Evolutionary conservation across 2,329 filamentous ascomycete genomes (phyloP), one percentile per base, ranked within the genome.

Genomic region (Claviceps quebecensis): DNA sequence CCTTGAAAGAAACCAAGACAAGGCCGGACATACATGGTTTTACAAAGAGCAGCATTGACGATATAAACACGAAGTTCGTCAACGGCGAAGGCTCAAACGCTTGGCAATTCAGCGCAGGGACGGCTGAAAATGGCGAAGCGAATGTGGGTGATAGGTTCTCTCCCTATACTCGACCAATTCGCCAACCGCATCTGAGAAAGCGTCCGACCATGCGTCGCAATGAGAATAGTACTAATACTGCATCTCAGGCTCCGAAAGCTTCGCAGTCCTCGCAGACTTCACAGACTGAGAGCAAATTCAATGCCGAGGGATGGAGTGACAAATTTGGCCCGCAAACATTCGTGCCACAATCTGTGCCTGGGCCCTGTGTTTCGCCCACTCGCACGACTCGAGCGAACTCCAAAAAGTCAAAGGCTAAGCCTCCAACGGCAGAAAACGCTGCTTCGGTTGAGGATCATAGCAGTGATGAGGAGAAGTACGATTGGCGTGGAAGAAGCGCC

Each of bases 31-130:
- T 60, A 65, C 19, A 64, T 61, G 38, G 63, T 2, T 78, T 80
- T 54, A 60, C 67, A 40, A 72, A 71, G 54, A 73, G 65, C 52
- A 81, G 75, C 57, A 67, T 74, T 19, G 78, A 83, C 52, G 78
- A 75, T 49, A 83, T 83, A 57, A 78, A 80, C 62, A 83, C 79
- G 17, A 75, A 68, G 40, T 83, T 83, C 62, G 72, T 72, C 19
- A 67, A 74, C 4, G 72, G 73, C 14, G 72, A 79, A 19, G 62
- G 67, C 44, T 57, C 66, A 5, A 63, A 66, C 37, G 62, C 66
- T 19, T 77, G 71, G 72, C 67, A 74, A 51, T 80, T 80, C 55
- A 77, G 66, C 50, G 77, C 77, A 13, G 75, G 76, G 5, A 66
- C 65, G 37, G 60, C 60, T 34, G 29, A 34, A 58, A 59, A 66